Evolutionary conservation across 1,284 basidiomycete species (phyloP).

Genomic region (Vanrija sp.): DNA sequence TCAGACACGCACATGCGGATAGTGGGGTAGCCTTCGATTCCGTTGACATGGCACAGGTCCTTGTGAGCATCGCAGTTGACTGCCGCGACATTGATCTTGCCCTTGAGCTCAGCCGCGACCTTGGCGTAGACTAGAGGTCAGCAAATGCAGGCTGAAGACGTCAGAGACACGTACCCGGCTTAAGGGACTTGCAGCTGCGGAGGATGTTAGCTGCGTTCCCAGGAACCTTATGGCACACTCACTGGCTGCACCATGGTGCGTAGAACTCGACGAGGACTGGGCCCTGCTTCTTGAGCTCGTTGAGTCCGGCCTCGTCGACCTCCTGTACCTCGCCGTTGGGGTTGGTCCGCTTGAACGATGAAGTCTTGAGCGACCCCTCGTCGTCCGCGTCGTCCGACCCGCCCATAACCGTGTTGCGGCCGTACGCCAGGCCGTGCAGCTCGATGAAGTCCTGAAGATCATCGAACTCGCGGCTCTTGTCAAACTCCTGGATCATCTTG

Average conservation of each 20-base stretch:
- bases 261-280: constrained; percentile 83
- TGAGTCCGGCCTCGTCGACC: constrained; percentile 58
- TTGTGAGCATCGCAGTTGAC: constrained; percentile 78
- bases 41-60: constrained; percentile 61
- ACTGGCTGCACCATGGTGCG: constrained; percentile 88
- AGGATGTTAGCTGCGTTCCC: constrained; percentile 6
- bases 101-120: constrained; percentile 65
- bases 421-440: constrained; percentile 45
- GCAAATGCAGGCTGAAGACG: background rate
- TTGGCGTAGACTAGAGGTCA: constrained; percentile 58
- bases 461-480: constrained; percentile 55
- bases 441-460: constrained; percentile 57
- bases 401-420: constrained; percentile 17
- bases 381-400: background rate
- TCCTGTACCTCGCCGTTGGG: constrained; percentile 60
- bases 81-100: constrained; percentile 69
- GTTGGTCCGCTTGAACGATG: constrained; percentile 51
- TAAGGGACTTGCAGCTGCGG: constrained; percentile 71
- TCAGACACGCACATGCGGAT: constrained; percentile 54
- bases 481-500: constrained; percentile 59
- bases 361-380: background rate
- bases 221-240: constrained; percentile 12
- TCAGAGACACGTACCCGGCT: constrained; percentile 51
- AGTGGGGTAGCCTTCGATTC: constrained; percentile 73
- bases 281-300: constrained; percentile 55